Base-by-base conservation (phyloP, 192 early-diverging fungal species). In the Diversispora eburnea region DNA sequence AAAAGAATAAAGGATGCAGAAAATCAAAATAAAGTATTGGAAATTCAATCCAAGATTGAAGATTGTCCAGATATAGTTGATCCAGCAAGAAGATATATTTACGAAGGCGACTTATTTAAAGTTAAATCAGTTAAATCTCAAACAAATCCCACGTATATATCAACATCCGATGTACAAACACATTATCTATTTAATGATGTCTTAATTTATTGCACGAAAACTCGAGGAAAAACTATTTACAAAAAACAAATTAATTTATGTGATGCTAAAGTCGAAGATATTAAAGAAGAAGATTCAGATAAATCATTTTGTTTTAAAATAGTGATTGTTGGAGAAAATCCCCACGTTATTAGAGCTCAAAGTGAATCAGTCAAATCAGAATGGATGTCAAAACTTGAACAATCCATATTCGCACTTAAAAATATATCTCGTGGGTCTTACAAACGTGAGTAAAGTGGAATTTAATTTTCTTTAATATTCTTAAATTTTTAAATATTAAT, bases 131-230 rank as follows among this genome's bases (percentile, higher is more conserved):
- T 8, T 47, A 25, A 20, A 8, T 5, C 15, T 13, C n/a, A 8
- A 52, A 19, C 1, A 19, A 47, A 20, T 13, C 22, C 54, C 3
- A 51, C 15, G 13, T 64, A 54, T 45, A 5, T 8, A 20, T 25
- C 57, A 17, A 46, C 42, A 9, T 17, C 43, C 15, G 72, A 73
- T 54, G 15, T 41, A 54, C 72, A 60, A 33, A 39, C 46, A 45
- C 62, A 73, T 42, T 73, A 64, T 54, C 48, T 73, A 39, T 73
- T 73, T 56, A 73, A 73, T 55, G 72, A 73, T 51, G 3, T 73
- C 8, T 60, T 73, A 20, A 10, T 73, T 3, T 73, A 64, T 19
- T 73, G 72, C 17, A 39, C 46, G 15, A 25, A 73, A 43, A 12
- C 47, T 43, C 20, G 64, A 62, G 72, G 59, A 41, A 64, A 55